Evolutionary conservation across 2,329 filamentous ascomycete species (phyloP).

Genomic region (Colletotrichum lupini): DNA sequence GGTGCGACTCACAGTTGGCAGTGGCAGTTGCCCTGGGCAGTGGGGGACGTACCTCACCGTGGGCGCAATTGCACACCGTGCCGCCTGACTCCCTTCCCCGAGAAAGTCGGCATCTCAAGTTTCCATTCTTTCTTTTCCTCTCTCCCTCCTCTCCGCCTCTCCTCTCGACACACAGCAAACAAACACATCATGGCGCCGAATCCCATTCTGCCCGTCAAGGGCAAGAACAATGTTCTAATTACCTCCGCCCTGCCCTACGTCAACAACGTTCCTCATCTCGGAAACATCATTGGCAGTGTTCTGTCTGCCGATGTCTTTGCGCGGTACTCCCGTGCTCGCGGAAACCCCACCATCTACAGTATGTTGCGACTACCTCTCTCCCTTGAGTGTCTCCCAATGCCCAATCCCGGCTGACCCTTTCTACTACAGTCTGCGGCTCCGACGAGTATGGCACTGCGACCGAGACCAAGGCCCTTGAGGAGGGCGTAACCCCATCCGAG

Average conservation of each 20-base stretch:
- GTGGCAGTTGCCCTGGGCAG: slow-evolving; percentile 2
- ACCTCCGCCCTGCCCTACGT: slow-evolving; percentile 89
- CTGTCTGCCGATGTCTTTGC: slow-evolving; percentile 90
- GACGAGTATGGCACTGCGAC: slow-evolving; percentile 98
- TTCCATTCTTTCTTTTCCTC: background rate
- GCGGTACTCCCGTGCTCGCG: slow-evolving; percentile 83
- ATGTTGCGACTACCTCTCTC: slow-evolving; percentile 16
- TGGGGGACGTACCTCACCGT: background rate
- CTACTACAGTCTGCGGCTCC: slow-evolving; percentile 50
- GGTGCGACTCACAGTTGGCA: background rate
- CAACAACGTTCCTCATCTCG: slow-evolving; percentile 83
- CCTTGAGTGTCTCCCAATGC: background rate
- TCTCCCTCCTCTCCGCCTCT: background rate
- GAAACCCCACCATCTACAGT: slow-evolving; percentile 80
- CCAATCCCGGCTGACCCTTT: background rate
- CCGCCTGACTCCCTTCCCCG: slow-evolving; percentile 5
- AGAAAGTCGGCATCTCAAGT: background rate
- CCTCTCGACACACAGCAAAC: background rate
- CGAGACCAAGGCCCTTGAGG: slow-evolving; percentile 93
- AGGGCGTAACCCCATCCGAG: slow-evolving; percentile 82
- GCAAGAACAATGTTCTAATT: slow-evolving; percentile 88
- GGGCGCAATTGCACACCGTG: slow-evolving; percentile 2
- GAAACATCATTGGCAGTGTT: slow-evolving; percentile 89
- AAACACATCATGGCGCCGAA: slow-evolving; percentile 35
- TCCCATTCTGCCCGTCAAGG: slow-evolving; percentile 72